phyloP scores from a whole-genome alignment of 2,329 filamentous ascomycete species.

The Aspergillus felis region DNA sequence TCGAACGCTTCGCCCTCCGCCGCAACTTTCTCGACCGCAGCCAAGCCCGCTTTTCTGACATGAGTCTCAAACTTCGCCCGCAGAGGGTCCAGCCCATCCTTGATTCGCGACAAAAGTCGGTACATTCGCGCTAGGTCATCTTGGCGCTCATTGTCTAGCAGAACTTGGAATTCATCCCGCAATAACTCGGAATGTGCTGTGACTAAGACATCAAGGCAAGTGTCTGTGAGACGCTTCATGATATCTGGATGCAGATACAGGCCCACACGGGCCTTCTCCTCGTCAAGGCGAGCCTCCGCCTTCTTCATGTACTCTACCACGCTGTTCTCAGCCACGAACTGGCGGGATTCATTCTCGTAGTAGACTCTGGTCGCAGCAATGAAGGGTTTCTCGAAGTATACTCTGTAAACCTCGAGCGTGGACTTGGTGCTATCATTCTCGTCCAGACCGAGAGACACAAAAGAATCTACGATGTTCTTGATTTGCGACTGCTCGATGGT shows the following conservation, averaged over 20 bases:
- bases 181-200: constrained; percentile 81
- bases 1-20: constrained; percentile 85
- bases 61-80: constrained; percentile 86
- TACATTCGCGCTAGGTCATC: constrained; percentile 98
- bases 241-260: constrained; percentile 93
- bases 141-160: constrained; percentile 89
- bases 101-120: constrained; percentile 79
- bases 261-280: constrained; percentile 90
- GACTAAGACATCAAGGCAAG: constrained; percentile 85
- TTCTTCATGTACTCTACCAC: constrained; percentile 99
- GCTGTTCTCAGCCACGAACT: constrained; percentile 93
- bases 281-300: constrained; percentile 80
- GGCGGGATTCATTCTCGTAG: constrained; percentile 87
- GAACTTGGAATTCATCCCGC: constrained; percentile 89
- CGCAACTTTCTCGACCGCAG: constrained; percentile 86
- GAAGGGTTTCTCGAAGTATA: constrained; percentile 90
- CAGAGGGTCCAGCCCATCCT: constrained; percentile 85
- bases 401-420: constrained; percentile 90
- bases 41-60: constrained; percentile 81
- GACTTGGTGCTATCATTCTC: constrained; percentile 90
- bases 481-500: constrained; percentile 97
- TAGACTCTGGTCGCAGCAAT: constrained; percentile 77
- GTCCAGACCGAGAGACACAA: constrained; percentile 90
- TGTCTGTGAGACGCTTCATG: constrained; percentile 74
- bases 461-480: constrained; percentile 94